Conservation (phyloP, 176 grass and related monocot species). For the Oryza glumipatula region DNA sequence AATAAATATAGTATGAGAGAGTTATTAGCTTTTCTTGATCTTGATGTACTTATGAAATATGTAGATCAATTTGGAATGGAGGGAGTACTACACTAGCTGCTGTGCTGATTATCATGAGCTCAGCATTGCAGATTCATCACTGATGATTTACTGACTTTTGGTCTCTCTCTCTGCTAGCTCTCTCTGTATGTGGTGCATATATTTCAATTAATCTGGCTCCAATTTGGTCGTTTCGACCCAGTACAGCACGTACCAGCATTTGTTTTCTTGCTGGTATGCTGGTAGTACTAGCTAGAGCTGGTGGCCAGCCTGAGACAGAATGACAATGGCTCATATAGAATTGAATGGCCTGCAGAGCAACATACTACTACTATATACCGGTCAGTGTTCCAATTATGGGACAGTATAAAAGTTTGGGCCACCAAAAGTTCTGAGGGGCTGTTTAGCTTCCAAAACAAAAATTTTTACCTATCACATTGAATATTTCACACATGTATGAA, state of each 20-base stretch:
- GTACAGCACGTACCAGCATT: background rate
- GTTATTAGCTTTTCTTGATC: too few species aligned
- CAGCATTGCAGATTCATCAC: background rate
- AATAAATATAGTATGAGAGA: too few species aligned
- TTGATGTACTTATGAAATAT: too few species aligned
- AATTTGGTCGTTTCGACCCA: background rate
- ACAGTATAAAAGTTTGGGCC: background rate
- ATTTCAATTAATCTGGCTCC: background rate
- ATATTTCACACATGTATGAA: too few species aligned
- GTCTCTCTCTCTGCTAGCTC: too few species aligned
- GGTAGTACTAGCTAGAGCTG: background rate
- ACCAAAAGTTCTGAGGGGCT: too few species aligned
- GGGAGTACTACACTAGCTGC: background rate
- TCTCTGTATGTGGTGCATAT: background rate
- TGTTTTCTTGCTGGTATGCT: background rate
- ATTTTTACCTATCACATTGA: too few species aligned
- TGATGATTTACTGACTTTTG: background rate
- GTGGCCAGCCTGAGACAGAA: background rate
- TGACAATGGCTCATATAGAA: slow-evolving; percentile 2
- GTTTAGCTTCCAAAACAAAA: too few species aligned
- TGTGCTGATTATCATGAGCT: background rate
- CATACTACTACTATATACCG: background rate
- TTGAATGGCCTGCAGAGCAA: background rate
- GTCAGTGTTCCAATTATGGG: background rate
- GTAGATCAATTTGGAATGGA: too few species aligned